phyloP scores from a whole-genome alignment of 2,329 filamentous ascomycete genomes.

The Aspergillus eucalypticola region DNA sequence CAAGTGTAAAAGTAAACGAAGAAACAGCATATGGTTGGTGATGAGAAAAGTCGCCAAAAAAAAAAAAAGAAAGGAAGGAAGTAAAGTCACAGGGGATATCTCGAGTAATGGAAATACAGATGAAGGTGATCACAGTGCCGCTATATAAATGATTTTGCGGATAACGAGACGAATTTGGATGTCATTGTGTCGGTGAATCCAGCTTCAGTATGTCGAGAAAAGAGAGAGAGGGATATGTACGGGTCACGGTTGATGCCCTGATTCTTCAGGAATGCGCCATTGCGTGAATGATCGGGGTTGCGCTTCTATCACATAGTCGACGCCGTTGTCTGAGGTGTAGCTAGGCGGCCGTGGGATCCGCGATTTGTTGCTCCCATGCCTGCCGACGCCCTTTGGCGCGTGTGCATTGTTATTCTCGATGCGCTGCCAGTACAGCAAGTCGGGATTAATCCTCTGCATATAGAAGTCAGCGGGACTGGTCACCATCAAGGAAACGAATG shows the following conservation, averaged over 20 bases:
- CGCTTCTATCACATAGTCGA: conserved; percentile 70
- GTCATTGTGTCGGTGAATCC: not conserved
- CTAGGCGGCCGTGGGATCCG: conserved; percentile 65
- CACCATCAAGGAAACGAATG: not conserved
- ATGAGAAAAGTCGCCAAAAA: not conserved
- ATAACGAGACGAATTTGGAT: not conserved
- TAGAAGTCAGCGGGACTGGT: conserved; percentile 5
- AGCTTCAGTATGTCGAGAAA: not conserved
- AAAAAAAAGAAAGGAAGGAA: not conserved
- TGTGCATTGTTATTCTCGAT: conserved; percentile 41
- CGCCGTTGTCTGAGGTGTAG: conserved; percentile 73
- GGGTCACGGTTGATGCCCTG: not conserved
- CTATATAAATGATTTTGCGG: not conserved
- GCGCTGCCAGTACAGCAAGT: conserved; percentile 78
- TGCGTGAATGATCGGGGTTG: conserved; percentile 60
- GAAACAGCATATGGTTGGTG: not conserved
- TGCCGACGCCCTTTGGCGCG: not conserved
- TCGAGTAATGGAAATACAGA: not conserved
- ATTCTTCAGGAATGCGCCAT: conserved; percentile 14
- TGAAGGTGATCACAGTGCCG: not conserved
- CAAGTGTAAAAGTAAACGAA: not conserved
- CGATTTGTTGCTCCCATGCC: conserved; percentile 20
- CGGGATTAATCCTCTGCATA: conserved; percentile 70
- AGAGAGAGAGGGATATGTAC: not conserved
- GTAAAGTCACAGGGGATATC: not conserved